A percentile compares a stretch with the other conserved stretches of the same genome.
These are phyloP conservation scores for Talaromyces sp. DNA, from an alignment of 2,329 filamentous ascomycete species.

Conservation along the genomic window DNA sequence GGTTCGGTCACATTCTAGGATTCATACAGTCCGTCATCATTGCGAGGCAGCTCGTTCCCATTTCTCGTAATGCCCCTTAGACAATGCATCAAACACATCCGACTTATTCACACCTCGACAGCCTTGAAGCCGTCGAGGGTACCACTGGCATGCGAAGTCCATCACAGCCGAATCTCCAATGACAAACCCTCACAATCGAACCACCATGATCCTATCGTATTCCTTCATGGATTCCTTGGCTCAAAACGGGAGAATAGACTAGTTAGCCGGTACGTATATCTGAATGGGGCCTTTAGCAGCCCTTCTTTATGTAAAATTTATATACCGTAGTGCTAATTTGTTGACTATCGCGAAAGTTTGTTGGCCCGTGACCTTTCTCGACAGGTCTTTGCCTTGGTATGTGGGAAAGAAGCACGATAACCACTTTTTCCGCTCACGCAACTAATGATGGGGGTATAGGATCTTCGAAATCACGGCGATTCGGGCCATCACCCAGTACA, in stretches of 20 bases:
- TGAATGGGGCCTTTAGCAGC: background rate
- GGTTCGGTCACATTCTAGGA: too few species aligned
- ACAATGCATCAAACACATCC: background rate
- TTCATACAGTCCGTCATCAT: background rate
- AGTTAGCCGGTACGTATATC: background rate
- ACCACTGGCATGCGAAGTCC: background rate
- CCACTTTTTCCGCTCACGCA: background rate
- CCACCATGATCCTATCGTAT: background rate
- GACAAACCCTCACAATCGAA: background rate
- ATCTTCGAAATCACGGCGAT: constrained; percentile 3
- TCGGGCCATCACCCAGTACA: background rate
- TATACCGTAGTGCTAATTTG: background rate
- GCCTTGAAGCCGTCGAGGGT: background rate
- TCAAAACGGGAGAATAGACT: background rate
- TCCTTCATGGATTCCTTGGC: background rate
- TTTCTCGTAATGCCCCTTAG: background rate
- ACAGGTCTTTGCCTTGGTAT: background rate
- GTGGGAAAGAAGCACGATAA: background rate
- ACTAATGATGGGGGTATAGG: background rate
- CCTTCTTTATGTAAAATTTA: background rate
- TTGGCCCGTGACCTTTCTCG: background rate
- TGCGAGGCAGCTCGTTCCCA: too few species aligned
- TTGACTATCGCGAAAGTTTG: background rate
- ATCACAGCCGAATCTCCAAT: background rate
- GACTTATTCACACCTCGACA: background rate